Evolutionary conservation across 2,329 filamentous ascomycete species (phyloP), one percentile per base, ranked within the genome.

Genomic region (Penicillium sp.): DNA sequence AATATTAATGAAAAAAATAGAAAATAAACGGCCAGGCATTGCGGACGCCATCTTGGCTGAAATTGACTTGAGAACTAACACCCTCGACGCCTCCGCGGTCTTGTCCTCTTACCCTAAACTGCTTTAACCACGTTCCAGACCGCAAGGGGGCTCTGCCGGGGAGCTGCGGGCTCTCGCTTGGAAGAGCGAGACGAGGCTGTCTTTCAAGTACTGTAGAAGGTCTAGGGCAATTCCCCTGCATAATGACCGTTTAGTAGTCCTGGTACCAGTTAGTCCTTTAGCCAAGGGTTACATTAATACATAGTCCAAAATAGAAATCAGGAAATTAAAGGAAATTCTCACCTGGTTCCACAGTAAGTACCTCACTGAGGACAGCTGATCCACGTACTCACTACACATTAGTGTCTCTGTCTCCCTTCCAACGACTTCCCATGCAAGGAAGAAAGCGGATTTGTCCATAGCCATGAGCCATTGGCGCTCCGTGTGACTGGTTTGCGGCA

Each of bases 351-450:
- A 60, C 58, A 59, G 53, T 51, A 53, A 57, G 41, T 22, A 22
- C 19, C 31, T n/a, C n/a, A n/a, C n/a, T 53, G 46, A 27, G 33
- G 10, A 41, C 37, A 38, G 18, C 39, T 44, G 52, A 53, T 57
- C 56, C 58, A 58, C 56, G 27, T 40, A n/a, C n/a, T n/a, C n/a
- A n/a, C n/a, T n/a, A n/a, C n/a, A n/a, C n/a, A n/a, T n/a, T n/a
- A 40, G 39, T 40, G 49, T 52, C 47, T 54, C 54, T 47, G 52
- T 47, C 50, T 48, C 50, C 54, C 55, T 42, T 44, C 46, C 52
- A 56, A 60, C 56, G 55, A 55, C 50, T 59, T 58, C 51, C 36
- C 29, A 61, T 60, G 59, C 59, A 61, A 61, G 59, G 59, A 60
- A 60, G 52, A 55, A 55, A 53, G 46, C 40, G 39, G 30, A 54